Evolutionary conservation across 768 basidiomycete species (phyloP).

Genomic region (Fomitopsis serialis): DNA sequence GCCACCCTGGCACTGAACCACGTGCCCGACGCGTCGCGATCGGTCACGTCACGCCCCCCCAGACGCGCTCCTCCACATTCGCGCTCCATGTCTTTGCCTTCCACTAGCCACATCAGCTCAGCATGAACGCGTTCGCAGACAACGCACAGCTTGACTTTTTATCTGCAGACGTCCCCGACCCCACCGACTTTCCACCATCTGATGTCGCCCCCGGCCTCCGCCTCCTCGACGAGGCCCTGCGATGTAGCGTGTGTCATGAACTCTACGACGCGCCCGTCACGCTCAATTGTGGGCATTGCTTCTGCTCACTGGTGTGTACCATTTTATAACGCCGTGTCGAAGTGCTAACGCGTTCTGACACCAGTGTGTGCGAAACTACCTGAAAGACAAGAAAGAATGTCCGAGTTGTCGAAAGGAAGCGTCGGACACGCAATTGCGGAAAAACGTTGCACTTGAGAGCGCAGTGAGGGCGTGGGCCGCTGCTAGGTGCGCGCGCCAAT

Average conservation of each 20-base stretch:
- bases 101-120: neutral
- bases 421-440: constrained; percentile 58
- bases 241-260: constrained; percentile 76
- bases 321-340: neutral
- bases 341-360: neutral
- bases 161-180: constrained; percentile 42
- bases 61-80: neutral
- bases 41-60: neutral
- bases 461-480: constrained; percentile 64
- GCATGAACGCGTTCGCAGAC: neutral
- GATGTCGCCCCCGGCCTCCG: constrained; percentile 47
- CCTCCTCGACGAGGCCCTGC: constrained; percentile 55
- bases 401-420: constrained; percentile 60
- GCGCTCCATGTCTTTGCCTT: neutral
- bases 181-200: constrained; percentile 61
- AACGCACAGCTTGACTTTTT: neutral
- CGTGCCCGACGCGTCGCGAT: neutral
- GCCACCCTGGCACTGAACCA: neutral
- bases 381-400: constrained; percentile 60
- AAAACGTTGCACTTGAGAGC: constrained; percentile 68
- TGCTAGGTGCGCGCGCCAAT: constrained; percentile 46
- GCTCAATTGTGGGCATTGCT: constrained; percentile 73
- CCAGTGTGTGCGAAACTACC: constrained; percentile 70
- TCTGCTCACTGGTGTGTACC: constrained; percentile 67
- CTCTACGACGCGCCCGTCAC: constrained; percentile 69